These are phyloP conservation scores for Emiliania huxleyi DNA, from an alignment of 78 protist genomes.

Conservation along the genomic window DNA sequence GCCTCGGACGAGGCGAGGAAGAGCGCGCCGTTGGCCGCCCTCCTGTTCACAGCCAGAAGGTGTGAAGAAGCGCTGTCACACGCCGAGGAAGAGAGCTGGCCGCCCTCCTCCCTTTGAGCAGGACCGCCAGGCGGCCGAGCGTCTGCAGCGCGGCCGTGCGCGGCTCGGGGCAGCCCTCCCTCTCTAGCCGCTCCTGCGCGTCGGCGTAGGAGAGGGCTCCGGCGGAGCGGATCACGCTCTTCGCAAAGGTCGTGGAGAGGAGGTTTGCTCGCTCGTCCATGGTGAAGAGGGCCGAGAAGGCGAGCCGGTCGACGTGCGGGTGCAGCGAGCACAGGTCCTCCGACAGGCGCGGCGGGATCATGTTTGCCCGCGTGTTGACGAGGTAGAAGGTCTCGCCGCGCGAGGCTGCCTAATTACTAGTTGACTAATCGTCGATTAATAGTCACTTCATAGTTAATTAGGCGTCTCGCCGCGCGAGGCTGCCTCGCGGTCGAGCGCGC, in stretches of 20 bases:
- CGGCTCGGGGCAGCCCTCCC: neutral
- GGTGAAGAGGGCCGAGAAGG: slow-evolving; percentile 78
- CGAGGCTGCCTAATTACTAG: slow-evolving; percentile 41
- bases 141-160: neutral
- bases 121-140: slow-evolving; percentile 54
- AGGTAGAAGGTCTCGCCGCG: slow-evolving; percentile 39
- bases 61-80: too few relatives aligned
- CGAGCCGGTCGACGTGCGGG: slow-evolving; percentile 83
- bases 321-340: slow-evolving; percentile 82
- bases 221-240: slow-evolving; percentile 85
- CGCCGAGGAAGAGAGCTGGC: too few relatives aligned
- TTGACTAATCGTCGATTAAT: too few relatives aligned
- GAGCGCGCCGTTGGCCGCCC: slow-evolving; percentile 66
- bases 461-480: slow-evolving; percentile 27
- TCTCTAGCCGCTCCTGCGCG: slow-evolving; percentile 57
- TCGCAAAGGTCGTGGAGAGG: slow-evolving; percentile 62
- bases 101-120: slow-evolving; percentile 55
- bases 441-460: too few relatives aligned
- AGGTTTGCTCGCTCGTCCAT: slow-evolving; percentile 49
- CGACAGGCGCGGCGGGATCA: slow-evolving; percentile 66
- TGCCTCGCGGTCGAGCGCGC: slow-evolving; percentile 64
- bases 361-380: slow-evolving; percentile 54
- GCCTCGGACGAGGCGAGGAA: slow-evolving; percentile 38
- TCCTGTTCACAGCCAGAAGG: too few relatives aligned
- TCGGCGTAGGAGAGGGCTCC: slow-evolving; percentile 75